Conservation (phyloP, 805 yeast genomes). For the Spencermartinsiella europaea region DNA sequence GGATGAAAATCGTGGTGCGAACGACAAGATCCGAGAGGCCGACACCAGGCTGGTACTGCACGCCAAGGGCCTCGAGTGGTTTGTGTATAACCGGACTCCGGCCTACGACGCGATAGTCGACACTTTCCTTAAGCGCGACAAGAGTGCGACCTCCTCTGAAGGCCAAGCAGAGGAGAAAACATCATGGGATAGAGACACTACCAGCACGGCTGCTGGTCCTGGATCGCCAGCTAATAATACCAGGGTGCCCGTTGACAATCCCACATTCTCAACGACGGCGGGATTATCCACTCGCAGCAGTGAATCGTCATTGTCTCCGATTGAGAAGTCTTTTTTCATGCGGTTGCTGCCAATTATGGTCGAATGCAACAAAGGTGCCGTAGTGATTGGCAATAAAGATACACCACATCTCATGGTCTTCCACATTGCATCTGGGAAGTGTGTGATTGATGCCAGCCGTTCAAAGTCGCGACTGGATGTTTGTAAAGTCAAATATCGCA, state of each 20-base stretch:
- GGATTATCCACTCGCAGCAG: neutral
- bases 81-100: constrained; percentile 70
- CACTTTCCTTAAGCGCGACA: neutral
- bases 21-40: neutral
- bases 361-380: constrained; percentile 57
- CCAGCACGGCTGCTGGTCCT: neutral
- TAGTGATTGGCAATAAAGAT: constrained; percentile 72
- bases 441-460: constrained; percentile 50
- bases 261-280: neutral
- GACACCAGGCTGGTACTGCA: constrained; percentile 35
- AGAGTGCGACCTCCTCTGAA: neutral
- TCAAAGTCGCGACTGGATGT: constrained; percentile 51
- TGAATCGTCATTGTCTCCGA: neutral
- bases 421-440: constrained; percentile 51
- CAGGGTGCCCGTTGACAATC: neutral
- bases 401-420: constrained; percentile 69
- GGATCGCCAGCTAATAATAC: neutral
- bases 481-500: constrained; percentile 43
- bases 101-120: constrained; percentile 64
- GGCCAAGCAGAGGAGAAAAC: neutral
- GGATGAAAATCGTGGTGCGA: constrained; percentile 5
- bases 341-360: constrained; percentile 57
- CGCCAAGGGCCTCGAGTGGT: constrained; percentile 75
- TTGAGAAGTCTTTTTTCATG: constrained; percentile 14
- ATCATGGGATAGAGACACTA: neutral